Conservation (phyloP, 768 basidiomycete species). For the Macrolepiota fuliginosa region DNA sequence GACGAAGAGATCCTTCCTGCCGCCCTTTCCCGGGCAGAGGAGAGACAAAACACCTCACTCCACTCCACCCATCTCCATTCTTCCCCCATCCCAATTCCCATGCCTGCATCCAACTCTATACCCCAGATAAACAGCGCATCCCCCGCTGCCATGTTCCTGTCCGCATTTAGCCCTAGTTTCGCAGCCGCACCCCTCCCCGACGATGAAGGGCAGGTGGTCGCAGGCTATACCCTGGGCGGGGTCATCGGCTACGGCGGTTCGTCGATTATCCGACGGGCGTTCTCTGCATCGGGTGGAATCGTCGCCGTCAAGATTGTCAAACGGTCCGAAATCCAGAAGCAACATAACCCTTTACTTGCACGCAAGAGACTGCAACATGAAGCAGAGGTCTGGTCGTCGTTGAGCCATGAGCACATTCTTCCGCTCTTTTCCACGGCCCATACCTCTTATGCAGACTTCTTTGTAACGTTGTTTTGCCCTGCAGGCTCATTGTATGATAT, state of each 20-base stretch:
- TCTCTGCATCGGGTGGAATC: slow-evolving; percentile 56
- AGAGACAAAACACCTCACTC: slow-evolving; percentile 5
- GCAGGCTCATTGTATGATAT: slow-evolving; percentile 86
- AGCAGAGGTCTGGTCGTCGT: slow-evolving; percentile 66
- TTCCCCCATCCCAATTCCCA: slow-evolving; percentile 33
- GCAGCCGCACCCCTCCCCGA: slow-evolving; percentile 45
- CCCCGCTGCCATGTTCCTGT: slow-evolving; percentile 74
- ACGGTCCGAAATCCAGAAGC: slow-evolving; percentile 51
- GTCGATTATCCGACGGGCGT: slow-evolving; percentile 74
- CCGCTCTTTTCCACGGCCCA: slow-evolving; percentile 72
- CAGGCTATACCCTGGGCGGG: slow-evolving; percentile 73
- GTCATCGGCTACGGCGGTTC: slow-evolving; percentile 81
- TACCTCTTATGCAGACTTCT: slow-evolving; percentile 65
- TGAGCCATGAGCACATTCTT: slow-evolving; percentile 84
- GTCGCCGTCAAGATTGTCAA: slow-evolving; percentile 86
- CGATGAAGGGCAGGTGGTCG: slow-evolving; percentile 63
- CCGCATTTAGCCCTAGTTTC: slow-evolving; percentile 48
- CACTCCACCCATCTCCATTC: slow-evolving; percentile 13
- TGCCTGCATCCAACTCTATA: slow-evolving; percentile 11
- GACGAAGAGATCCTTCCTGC: slow-evolving; percentile 23
- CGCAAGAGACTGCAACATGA: slow-evolving; percentile 68
- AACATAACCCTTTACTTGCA: slow-evolving; percentile 43
- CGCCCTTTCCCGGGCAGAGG: slow-evolving; percentile 16
- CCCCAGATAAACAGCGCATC: slow-evolving; percentile 36
- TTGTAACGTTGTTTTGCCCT: slow-evolving; percentile 82